Evolutionary conservation across 176 grass and related monocot genomes (phyloP), one percentile per base, ranked within the genome.

Genomic region (Zoysia pacifica): DNA sequence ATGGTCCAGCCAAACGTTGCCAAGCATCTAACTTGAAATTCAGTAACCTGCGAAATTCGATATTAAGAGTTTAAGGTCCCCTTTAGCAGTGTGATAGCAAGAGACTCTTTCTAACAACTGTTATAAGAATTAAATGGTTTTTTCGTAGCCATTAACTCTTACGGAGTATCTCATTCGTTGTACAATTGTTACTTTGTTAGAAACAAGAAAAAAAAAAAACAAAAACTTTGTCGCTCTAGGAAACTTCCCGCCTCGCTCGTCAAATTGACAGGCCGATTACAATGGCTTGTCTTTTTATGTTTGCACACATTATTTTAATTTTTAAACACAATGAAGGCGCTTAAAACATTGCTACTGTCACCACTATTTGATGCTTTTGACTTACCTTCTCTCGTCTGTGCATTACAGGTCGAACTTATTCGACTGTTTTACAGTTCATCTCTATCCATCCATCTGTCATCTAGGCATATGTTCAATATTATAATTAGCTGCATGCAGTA

Each of bases 371-470:
- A 46, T 61, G 73, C 28, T 28, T 28, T 28, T 28, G 28, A 28
- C 28, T 50, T 1, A 58, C 78, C 49, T 35, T 67, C 16, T 59
- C n/a, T 5, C 52, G 15, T 53, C 9, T 43, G 5, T 79, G 59
- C 80, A 79, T 50, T 67, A 83, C 86, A 79, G 83, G 68, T 80
- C 45, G 66, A 55, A 18, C 38, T 79, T 35, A n/a, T 45, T 74
- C 58, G 44, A 9, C 43, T 47, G 35, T 48, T 8, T 65, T 58
- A 44, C 36, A 38, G 41, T 67, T 45, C 60, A 73, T 72, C 12
- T 39, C 72, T 58, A 78, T 82, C 46, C 38, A 14, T 9, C 48
- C 50, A 56, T 46, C 28, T 20, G 50, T 10, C 19, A 41, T 62
- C 45, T 73, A 60, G 36, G 5, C 2, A 67, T 6, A 50, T 61